Percentiles rank a stretch among this genome's conserved stretches.
Evolutionary conservation across 768 basidiomycete genomes (phyloP).

Genomic region (Mycena indigotica): DNA sequence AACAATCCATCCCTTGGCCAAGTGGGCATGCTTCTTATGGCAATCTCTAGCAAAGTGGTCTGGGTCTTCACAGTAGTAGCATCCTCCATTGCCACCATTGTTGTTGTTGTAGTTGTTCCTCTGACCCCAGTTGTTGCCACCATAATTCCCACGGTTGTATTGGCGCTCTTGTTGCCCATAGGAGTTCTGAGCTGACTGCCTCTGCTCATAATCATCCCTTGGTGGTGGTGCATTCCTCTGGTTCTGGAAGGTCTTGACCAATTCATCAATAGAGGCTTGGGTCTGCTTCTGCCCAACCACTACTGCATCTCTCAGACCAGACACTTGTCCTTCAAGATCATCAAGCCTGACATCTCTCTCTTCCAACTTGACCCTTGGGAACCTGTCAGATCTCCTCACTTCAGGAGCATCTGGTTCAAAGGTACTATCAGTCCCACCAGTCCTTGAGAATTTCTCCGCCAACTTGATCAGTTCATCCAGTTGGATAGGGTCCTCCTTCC

Average conservation of each 20-base stretch:
- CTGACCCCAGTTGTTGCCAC: background rate
- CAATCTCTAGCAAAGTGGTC: constrained; percentile 9
- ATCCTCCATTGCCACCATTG: background rate
- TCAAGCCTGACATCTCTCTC: constrained; percentile 4
- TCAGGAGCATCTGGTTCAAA: background rate
- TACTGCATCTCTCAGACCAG: constrained; percentile 1
- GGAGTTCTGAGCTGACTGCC: background rate
- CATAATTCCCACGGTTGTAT: background rate
- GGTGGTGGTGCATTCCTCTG: background rate
- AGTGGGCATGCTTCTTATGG: background rate
- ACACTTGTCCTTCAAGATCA: constrained; percentile 8
- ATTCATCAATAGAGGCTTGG: constrained; percentile 6
- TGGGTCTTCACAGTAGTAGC: constrained; percentile 9
- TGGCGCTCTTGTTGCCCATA: constrained; percentile 4
- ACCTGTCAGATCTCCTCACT: constrained; percentile 2
- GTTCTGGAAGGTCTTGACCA: constrained; percentile 3
- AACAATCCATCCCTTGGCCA: constrained; percentile 5
- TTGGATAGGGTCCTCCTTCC: constrained; percentile 12
- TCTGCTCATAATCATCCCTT: constrained; percentile 2
- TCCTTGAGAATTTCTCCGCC: constrained; percentile 5
- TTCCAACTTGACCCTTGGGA: constrained; percentile 12
- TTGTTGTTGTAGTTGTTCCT: no score
- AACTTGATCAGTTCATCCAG: constrained; percentile 11
- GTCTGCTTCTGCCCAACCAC: constrained; percentile 6
- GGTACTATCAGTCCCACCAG: background rate